These are phyloP conservation scores for Trypanosomatidae sp. DNA, from an alignment of 208 protist genomes.

Conservation along the genomic window DNA sequence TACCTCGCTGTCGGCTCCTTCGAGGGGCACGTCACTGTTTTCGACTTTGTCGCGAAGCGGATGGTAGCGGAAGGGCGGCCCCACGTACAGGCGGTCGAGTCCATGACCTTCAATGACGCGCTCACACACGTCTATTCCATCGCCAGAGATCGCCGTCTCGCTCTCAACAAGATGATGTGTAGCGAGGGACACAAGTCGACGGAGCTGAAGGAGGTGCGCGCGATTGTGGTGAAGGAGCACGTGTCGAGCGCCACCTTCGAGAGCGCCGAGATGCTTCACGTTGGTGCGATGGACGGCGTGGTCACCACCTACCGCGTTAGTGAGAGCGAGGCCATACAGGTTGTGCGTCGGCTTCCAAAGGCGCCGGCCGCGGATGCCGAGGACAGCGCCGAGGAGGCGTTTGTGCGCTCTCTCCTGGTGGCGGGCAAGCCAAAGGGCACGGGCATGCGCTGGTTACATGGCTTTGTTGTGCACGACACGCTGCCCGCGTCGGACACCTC, in stretches of 20 bases:
- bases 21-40: constrained; percentile 81
- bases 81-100: constrained; percentile 86
- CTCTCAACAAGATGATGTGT: constrained; percentile 32
- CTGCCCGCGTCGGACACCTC: constrained; percentile 3
- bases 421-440: constrained; percentile 50
- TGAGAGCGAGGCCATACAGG: constrained; percentile 39
- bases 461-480: constrained; percentile 16
- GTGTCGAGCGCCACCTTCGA: constrained; percentile 69
- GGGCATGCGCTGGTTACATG: constrained; percentile 26
- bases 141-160: constrained; percentile 77
- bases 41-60: constrained; percentile 78
- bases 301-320: constrained; percentile 71
- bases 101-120: constrained; percentile 49
- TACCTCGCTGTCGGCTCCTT: constrained; percentile 78
- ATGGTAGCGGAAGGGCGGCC: constrained; percentile 48
- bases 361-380: constrained; percentile 38
- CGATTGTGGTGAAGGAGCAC: constrained; percentile 82
- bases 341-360: constrained; percentile 48
- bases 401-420: constrained; percentile 64
- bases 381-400: constrained; percentile 56
- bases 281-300: constrained; percentile 72
- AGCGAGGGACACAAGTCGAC: constrained; percentile 17
- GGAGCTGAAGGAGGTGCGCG: constrained; percentile 49
- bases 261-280: constrained; percentile 44
- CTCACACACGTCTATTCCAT: constrained; percentile 63